Conservation (phyloP, 2,329 filamentous ascomycete species). For the Hymenoscyphus salicellus region DNA sequence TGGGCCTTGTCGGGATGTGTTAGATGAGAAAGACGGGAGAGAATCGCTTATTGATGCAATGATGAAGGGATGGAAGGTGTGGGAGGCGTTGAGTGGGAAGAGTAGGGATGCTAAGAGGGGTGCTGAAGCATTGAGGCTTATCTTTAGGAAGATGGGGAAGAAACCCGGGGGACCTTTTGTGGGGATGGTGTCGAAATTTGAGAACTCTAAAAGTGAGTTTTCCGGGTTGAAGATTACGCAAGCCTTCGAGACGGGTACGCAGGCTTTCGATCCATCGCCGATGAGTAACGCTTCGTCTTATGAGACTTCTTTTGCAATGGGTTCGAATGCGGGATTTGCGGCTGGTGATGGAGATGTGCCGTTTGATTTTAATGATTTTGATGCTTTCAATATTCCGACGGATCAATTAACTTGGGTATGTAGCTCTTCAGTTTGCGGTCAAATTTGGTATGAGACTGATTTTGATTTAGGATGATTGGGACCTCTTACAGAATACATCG, state of each 20-base stretch:
- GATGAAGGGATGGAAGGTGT: constrained; percentile 9
- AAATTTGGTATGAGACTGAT: neutral
- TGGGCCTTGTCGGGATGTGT: neutral
- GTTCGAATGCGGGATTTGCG: neutral
- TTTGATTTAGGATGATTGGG: neutral
- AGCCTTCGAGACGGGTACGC: neutral
- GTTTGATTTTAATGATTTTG: neutral
- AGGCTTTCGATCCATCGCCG: neutral
- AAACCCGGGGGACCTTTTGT: neutral
- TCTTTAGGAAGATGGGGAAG: constrained; percentile 12
- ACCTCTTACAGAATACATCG: neutral
- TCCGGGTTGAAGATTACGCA: too few species aligned
- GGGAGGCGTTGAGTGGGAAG: constrained; percentile 8
- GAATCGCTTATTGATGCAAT: constrained; percentile 7
- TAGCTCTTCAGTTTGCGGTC: neutral
- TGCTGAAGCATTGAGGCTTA: constrained; percentile 10
- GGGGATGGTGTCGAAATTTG: neutral
- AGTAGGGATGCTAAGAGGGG: constrained; percentile 17
- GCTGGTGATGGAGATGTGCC: neutral
- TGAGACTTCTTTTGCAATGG: neutral
- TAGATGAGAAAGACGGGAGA: neutral
- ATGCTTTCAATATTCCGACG: neutral
- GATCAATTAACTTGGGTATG: neutral
- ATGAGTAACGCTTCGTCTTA: neutral
- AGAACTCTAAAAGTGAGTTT: neutral